Percentiles rank a stretch among this genome's conserved stretches.
These are phyloP conservation scores for Gardenia jasminoides DNA, from an alignment of 257 asterid species.

Conservation along the genomic window DNA sequence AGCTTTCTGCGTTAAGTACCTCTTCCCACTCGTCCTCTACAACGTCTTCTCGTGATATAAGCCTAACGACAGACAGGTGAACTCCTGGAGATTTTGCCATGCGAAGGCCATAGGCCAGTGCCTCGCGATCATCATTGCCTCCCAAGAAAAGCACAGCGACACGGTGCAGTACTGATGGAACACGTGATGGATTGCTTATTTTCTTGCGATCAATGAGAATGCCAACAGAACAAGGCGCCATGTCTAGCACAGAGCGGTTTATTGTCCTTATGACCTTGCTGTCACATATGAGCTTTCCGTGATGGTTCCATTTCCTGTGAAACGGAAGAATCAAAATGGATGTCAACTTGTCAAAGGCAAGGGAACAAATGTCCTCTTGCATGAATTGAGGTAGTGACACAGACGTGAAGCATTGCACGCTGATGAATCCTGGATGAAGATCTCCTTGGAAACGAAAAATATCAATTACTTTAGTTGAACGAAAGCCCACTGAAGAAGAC, in stretches of 20 bases:
- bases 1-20: conserved; percentile 15
- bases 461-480: conserved; percentile 62
- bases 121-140: conserved; percentile 30
- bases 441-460: conserved; percentile 37
- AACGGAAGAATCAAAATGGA: conserved; percentile 70
- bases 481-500: conserved; percentile 38
- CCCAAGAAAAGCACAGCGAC: conserved; percentile 25
- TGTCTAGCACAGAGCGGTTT: conserved; percentile 13
- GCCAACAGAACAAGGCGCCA: conserved; percentile 28
- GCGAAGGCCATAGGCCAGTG: conserved; percentile 20
- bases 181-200: not conserved
- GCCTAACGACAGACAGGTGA: conserved; percentile 16
- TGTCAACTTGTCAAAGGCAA: conserved; percentile 62
- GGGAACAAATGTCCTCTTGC: conserved; percentile 72
- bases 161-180: not conserved
- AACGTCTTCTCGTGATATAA: not conserved
- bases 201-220: conserved; percentile 23
- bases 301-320: conserved; percentile 76
- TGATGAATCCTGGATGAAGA: conserved; percentile 32
- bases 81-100: conserved; percentile 20
- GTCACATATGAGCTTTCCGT: conserved; percentile 59
- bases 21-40: conserved; percentile 22
- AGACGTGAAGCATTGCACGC: conserved; percentile 58
- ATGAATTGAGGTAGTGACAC: conserved; percentile 65
- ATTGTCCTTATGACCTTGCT: conserved; percentile 18